These are phyloP conservation scores for Kodamaea derodonti DNA, from an alignment of 1,139 yeast genomes.

Conservation along the genomic window DNA sequence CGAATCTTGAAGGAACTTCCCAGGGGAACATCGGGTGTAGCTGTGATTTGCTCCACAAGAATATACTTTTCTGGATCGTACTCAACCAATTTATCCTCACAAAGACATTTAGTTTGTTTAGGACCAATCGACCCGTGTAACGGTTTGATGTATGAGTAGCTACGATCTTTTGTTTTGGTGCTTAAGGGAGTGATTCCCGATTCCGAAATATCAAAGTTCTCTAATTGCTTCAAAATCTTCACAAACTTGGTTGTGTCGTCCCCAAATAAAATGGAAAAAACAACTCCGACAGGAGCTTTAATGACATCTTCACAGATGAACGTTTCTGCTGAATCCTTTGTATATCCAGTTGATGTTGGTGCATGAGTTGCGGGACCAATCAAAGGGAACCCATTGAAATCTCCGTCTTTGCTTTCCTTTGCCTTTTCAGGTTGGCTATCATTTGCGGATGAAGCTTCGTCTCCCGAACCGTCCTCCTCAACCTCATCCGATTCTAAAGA, in stretches of 20 bases:
- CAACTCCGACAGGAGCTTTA: conserved; percentile 78
- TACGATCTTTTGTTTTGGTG: conserved; percentile 39
- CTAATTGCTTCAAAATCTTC: conserved; percentile 59
- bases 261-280: conserved; percentile 70
- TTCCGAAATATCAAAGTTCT: conserved; percentile 63
- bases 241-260: conserved; percentile 57
- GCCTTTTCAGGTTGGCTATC: not conserved
- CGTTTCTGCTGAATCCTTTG: conserved; percentile 56
- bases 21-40: conserved; percentile 93
- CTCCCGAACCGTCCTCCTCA: conserved; percentile 5
- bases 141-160: conserved; percentile 75
- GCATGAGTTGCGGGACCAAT: conserved; percentile 39
- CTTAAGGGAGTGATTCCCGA: conserved; percentile 40
- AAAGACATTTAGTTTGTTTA: conserved; percentile 81
- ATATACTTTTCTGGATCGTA: conserved; percentile 57
- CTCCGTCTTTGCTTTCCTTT: conserved; percentile 5
- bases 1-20: conserved; percentile 78
- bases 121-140: conserved; percentile 86
- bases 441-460: not conserved
- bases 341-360: conserved; percentile 39
- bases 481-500: conserved; percentile 4
- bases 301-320: conserved; percentile 58
- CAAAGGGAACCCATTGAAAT: conserved; percentile 34
- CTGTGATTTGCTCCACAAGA: conserved; percentile 62
- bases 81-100: conserved; percentile 66